phyloP scores from a whole-genome alignment of 2,329 filamentous ascomycete genomes.

The Fusarium devonianum region DNA sequence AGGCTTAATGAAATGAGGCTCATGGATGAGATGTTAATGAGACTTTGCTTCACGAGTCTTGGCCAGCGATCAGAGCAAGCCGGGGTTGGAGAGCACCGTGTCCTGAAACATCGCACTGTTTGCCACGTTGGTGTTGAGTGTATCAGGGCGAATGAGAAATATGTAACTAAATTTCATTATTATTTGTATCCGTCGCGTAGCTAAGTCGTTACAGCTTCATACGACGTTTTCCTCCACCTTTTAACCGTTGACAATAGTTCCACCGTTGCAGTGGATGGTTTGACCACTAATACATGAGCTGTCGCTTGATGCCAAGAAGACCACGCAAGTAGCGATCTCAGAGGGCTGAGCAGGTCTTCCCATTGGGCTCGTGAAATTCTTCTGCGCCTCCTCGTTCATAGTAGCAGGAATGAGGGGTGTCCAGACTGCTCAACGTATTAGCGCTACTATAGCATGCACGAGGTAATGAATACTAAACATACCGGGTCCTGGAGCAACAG shows the following conservation, averaged over 20 bases:
- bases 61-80: too few species aligned
- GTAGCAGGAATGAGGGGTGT: conserved; percentile 77
- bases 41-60: too few species aligned
- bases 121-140: too few species aligned
- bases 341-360: conserved; percentile 80
- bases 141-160: too few species aligned
- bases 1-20: too few species aligned
- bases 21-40: neutral
- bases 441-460: neutral
- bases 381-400: conserved; percentile 73
- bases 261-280: conserved; percentile 62
- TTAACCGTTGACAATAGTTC: conserved; percentile 58
- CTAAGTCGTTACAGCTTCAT: neutral
- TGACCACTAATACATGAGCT: conserved; percentile 79
- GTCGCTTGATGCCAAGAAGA: conserved; percentile 79
- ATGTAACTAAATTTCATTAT: neutral
- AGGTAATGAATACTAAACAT: conserved; percentile 1
- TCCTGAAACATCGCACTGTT: neutral
- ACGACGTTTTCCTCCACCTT: conserved; percentile 13
- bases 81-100: too few species aligned
- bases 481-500: conserved; percentile 75
- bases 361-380: conserved; percentile 77
- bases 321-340: conserved; percentile 82
- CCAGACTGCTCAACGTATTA: conserved; percentile 60
- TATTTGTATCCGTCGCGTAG: neutral